phyloP scores from a whole-genome alignment of 2,329 filamentous ascomycete species.

The Sporothrix globosa region DNA sequence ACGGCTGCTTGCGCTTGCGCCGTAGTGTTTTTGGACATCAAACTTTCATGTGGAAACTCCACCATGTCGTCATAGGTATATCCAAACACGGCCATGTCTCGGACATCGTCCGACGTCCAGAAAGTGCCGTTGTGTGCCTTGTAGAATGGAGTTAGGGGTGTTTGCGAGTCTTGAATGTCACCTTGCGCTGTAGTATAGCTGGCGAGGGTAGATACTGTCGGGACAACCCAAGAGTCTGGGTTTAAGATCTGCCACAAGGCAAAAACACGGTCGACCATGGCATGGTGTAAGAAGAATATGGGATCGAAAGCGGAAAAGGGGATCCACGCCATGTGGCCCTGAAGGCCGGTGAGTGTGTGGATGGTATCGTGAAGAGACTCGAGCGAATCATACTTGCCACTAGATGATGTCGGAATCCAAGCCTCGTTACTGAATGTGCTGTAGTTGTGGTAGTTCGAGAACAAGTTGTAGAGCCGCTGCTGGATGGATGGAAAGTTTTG shows the following conservation, averaged over 20 bases:
- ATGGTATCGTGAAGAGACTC: conserved; percentile 67
- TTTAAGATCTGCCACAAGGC: conserved; percentile 78
- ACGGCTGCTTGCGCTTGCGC: conserved; percentile 50
- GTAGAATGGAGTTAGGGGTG: conserved; percentile 70
- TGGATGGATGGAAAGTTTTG: conserved; percentile 59
- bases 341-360: conserved; percentile 61
- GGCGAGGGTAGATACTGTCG: conserved; percentile 56
- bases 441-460: conserved; percentile 69
- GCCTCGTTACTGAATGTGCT: conserved; percentile 71
- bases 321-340: conserved; percentile 71
- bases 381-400: conserved; percentile 62
- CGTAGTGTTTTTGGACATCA: conserved; percentile 41
- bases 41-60: conserved; percentile 38
- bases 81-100: conserved; percentile 64
- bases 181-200: conserved; percentile 65
- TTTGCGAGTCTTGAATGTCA: conserved; percentile 57
- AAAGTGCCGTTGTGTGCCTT: conserved; percentile 60
- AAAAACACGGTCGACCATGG: conserved; percentile 73
- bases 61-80: conserved; percentile 72
- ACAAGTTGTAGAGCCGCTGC: conserved; percentile 67
- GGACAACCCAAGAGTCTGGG: conserved; percentile 66
- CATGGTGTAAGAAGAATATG: conserved; percentile 75
- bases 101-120: conserved; percentile 68
- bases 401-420: conserved; percentile 55
- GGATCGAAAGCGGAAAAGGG: conserved; percentile 79